Percentiles rank a stretch among this genome's conserved stretches.
Conservation (phyloP, 2,329 filamentous ascomycete species). For the Colletotrichum sansevieriae region DNA sequence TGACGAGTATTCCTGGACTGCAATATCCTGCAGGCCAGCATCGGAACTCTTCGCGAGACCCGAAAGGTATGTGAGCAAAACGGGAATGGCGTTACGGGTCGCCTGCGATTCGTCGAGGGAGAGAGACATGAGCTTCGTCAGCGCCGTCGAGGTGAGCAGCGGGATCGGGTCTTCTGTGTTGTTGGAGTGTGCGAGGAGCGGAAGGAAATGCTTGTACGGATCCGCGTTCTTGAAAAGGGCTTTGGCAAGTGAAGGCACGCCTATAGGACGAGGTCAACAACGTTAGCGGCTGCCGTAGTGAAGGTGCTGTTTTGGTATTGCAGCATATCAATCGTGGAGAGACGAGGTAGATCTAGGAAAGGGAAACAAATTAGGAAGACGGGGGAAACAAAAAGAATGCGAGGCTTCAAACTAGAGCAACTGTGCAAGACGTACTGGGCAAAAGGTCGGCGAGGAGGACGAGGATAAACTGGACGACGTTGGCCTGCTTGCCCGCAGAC, state of each 20-base stretch:
- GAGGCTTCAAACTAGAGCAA: neutral
- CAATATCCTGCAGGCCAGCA: slow-evolving; percentile 93
- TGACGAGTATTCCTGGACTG: slow-evolving; percentile 90
- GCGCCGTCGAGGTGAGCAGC: slow-evolving; percentile 87
- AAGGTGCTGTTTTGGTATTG: neutral
- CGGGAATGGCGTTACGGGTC: slow-evolving; percentile 81
- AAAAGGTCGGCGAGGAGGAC: slow-evolving; percentile 90
- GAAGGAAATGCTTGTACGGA: slow-evolving; percentile 86
- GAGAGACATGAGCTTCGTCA: slow-evolving; percentile 81
- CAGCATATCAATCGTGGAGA: neutral
- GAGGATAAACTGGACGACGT: slow-evolving; percentile 95
- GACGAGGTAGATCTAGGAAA: neutral
- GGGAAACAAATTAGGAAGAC: neutral
- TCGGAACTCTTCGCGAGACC: slow-evolving; percentile 87
- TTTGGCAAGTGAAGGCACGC: slow-evolving; percentile 82
- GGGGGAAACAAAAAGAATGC: neutral
- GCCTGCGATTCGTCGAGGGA: slow-evolving; percentile 73
- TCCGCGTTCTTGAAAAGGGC: slow-evolving; percentile 81
- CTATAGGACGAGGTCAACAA: slow-evolving; percentile 59
- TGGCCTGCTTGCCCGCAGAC: slow-evolving; percentile 84
- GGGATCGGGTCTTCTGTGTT: slow-evolving; percentile 83
- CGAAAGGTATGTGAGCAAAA: slow-evolving; percentile 88
- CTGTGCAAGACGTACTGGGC: slow-evolving; percentile 34
- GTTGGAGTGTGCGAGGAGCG: slow-evolving; percentile 84
- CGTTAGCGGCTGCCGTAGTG: slow-evolving; percentile 17